phyloP scores from a whole-genome alignment of 2,329 filamentous ascomycete species.

The Pseudogymnoascus sp. region DNA sequence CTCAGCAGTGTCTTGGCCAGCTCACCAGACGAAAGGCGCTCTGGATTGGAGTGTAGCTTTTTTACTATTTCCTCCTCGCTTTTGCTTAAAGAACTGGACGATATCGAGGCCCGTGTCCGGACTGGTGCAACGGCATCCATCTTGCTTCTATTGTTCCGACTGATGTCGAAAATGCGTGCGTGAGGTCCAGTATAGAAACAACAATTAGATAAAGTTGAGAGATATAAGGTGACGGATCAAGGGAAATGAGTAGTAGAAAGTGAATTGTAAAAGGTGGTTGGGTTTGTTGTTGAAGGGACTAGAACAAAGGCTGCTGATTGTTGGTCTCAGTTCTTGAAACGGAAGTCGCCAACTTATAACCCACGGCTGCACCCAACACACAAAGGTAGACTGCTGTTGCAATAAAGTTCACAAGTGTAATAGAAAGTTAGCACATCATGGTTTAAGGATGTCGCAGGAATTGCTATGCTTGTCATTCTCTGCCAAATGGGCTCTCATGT shows the following conservation, averaged over 20 bases:
- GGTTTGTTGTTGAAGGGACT: background rate
- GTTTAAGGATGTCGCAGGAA: background rate
- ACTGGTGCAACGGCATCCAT: background rate
- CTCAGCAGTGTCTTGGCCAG: constrained; percentile 18
- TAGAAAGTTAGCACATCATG: background rate
- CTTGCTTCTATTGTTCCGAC: background rate
- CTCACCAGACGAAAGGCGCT: constrained; percentile 14
- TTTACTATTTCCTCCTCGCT: background rate
- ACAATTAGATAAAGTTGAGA: background rate
- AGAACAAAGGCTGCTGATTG: background rate
- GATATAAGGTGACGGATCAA: background rate
- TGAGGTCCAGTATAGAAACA: background rate
- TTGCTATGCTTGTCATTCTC: background rate
- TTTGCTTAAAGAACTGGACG: background rate
- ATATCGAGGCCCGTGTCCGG: background rate
- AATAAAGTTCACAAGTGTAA: background rate
- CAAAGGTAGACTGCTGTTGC: background rate
- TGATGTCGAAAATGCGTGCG: background rate
- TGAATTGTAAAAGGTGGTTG: background rate
- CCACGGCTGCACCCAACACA: background rate
- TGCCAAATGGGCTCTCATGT: background rate
- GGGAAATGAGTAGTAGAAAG: background rate
- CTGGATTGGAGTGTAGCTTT: background rate
- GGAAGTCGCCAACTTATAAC: background rate
- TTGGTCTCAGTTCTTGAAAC: background rate